Base-by-base conservation (phyloP, 2,329 filamentous ascomycete genomes). In the Zasmidium angulare region DNA sequence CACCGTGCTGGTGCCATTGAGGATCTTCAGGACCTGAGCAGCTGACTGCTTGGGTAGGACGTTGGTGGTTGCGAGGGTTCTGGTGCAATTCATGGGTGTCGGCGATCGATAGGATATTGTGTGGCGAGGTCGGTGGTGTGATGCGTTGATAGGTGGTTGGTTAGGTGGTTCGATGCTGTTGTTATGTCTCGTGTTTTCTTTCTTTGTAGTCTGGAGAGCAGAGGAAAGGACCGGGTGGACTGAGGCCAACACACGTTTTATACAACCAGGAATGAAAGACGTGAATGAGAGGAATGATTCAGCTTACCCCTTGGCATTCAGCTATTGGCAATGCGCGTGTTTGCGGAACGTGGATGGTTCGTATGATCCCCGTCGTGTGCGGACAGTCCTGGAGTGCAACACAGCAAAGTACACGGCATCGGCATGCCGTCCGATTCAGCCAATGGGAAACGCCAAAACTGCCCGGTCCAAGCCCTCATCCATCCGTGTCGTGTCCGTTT, bases 21-120 rank as follows among this genome's bases (percentile, higher is more conserved):
- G 64, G 14, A 70, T 65, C 60, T 72, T 75, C 66, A 76, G 65
- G 50, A 78, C 51, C 40, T 75, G 72, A 57, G 72, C 65, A 54
- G 75, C 72, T 36, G 72, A 72, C 58, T 71, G 72, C 65, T 71
- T 75, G 23, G 76, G 70, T 53, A 73, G 67, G 26, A 73, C 56
- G 48, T 72, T 63, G 54, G 68, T 62, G 36, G 60, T 57, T n/a
- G 49, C 53, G 50, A 67, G 55, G 43, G 55, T 58, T 60, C 67
- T 68, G 50, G 61, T 69, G 61, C 66, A 69, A 53, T 66, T 67
- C 70, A 74, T 61, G 43, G 55, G 29, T 40, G 49, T 56, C 21
- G 23, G 31, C 52, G 52, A 29, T 29, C 26, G 48, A 50, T 51
- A n/a, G 20, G 19, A 24, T 26, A 21, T 47, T 3, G 23, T 26